Evolutionary conservation across 1,139 yeast species (phyloP), one percentile per base, ranked within the genome.

Genomic region (Lodderomyces margitis): DNA sequence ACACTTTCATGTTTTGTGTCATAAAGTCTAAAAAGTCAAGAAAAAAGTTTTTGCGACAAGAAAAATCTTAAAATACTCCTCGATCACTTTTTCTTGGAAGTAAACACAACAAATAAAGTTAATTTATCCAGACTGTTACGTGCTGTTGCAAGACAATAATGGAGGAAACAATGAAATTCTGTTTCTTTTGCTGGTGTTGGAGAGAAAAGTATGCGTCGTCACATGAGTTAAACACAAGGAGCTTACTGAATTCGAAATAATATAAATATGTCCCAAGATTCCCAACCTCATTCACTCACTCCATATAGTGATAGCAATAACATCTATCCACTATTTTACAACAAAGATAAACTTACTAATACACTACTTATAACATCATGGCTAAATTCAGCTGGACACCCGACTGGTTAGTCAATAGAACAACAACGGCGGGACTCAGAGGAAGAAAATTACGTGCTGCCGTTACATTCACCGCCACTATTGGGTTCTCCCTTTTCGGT

Each of bases 401-500:
- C n/a, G 39, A 34, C 12, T 48, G 45, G 47, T 23, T 48, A 19
- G 39, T 44, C 10, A 45, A 60, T 16, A 68, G 70, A 57, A 69
- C 74, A 25, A 61, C 62, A 51, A 74, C 77, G 16, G 62, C 58
- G 36, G 84, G 84, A 10, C 62, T 77, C 20, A 55, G 58, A 30
- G 87, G 87, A 36, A 61, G 64, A 46, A 50, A 59, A 33, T 63
- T 70, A 43, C 57, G 74, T 51, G 51, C 52, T 9, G 67, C 75
- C 15, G 69, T 83, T 46, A 81, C 89, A 0, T 46, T 70, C 19
- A 66, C 78, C 32, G 81, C 89, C 37, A 81, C 80, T 37, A 70
- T 77, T 35, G 89, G 87, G 10, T 85, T 85, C 59, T 75, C 85
- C 20, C 61, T 69, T 40, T 85, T 85, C 55, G 94, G 95, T 45